phyloP scores from a whole-genome alignment of 2,329 filamentous ascomycete genomes.

The Claviceps africana region DNA sequence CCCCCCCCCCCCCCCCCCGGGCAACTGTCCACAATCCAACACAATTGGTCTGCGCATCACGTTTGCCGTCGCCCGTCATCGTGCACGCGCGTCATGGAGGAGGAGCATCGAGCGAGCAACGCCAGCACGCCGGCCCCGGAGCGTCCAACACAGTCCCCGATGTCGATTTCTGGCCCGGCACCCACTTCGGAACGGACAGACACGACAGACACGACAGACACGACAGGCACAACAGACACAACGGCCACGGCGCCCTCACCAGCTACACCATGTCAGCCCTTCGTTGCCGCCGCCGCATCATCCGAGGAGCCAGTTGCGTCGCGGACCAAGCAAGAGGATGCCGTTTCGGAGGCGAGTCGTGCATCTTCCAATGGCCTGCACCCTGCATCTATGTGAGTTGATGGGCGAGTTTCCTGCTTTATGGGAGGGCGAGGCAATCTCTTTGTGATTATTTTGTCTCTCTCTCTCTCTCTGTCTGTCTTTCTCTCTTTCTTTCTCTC shows the following conservation, averaged over 20 bases:
- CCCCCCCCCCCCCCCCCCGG: no score
- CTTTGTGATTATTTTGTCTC: no score
- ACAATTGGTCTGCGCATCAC: background rate
- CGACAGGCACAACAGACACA: background rate
- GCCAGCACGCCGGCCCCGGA: slow-evolving; percentile 1
- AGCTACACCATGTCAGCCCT: background rate
- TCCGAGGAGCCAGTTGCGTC: slow-evolving; percentile 1
- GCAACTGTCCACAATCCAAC: background rate
- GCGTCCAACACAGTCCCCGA: slow-evolving; percentile 1
- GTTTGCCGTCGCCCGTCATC: background rate
- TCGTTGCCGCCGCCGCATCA: background rate
- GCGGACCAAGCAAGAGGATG: slow-evolving; percentile 1
- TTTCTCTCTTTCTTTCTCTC: background rate
- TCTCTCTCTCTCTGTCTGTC: background rate
- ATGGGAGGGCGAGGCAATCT: background rate
- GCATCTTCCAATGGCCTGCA: slow-evolving; percentile 1
- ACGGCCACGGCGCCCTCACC: background rate
- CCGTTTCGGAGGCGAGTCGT: background rate
- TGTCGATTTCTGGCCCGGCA: background rate
- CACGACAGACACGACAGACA: no score
- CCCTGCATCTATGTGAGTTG: slow-evolving; percentile 4
- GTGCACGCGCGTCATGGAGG: slow-evolving; percentile 4
- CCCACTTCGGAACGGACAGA: background rate
- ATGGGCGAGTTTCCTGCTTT: background rate
- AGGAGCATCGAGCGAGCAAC: slow-evolving; percentile 2